phyloP scores from a whole-genome alignment of 1,284 basidiomycete species.

The Tilletia walkeri region DNA sequence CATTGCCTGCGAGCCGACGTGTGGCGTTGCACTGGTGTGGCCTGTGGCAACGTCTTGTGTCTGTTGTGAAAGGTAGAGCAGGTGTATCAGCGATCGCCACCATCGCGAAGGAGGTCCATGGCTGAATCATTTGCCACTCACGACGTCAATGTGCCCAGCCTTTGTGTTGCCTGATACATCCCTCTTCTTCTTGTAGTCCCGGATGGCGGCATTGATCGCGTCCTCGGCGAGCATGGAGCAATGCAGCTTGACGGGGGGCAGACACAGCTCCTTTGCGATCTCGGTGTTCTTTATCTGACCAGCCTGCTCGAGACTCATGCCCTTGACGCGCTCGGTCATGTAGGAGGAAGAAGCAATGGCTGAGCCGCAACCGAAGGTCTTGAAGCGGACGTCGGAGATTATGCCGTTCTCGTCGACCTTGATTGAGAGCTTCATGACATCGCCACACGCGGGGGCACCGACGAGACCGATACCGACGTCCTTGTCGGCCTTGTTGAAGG shows the following conservation, averaged over 20 bases:
- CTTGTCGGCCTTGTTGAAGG: constrained; percentile 81
- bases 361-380: constrained; percentile 69
- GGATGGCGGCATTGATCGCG: constrained; percentile 69
- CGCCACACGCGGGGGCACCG: constrained; percentile 88
- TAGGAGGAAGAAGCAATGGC: constrained; percentile 79
- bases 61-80: neutral
- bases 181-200: constrained; percentile 49
- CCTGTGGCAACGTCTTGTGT: constrained; percentile 68
- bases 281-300: constrained; percentile 98
- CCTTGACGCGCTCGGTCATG: constrained; percentile 89
- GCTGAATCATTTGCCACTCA: neutral
- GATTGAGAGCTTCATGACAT: constrained; percentile 99
- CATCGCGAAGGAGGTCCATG: neutral
- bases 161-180: constrained; percentile 45
- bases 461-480: constrained; percentile 97
- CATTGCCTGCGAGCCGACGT: constrained; percentile 58
- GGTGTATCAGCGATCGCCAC: too few relatives aligned
- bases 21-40: constrained; percentile 67
- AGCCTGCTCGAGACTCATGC: constrained; percentile 87
- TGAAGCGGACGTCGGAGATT: constrained; percentile 98
- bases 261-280: constrained; percentile 80
- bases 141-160: constrained; percentile 71
- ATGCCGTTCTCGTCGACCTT: constrained; percentile 88
- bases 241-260: constrained; percentile 88
- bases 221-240: constrained; percentile 91